These are phyloP conservation scores for Myotisia sp. DNA, from an alignment of 2,329 filamentous ascomycete species.

Conservation along the genomic window DNA sequence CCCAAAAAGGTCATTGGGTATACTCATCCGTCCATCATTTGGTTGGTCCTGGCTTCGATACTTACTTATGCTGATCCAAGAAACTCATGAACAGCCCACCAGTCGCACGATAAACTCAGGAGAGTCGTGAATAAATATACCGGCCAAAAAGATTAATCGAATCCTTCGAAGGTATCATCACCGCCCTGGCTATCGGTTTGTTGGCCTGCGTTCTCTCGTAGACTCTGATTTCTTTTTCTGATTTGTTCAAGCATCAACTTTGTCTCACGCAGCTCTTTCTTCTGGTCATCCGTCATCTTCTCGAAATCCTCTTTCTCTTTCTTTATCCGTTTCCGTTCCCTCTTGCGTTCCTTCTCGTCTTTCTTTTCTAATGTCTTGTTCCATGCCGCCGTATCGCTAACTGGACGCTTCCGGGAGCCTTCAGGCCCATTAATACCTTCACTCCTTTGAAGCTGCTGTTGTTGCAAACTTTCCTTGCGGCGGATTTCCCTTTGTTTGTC, in stretches of 20 bases:
- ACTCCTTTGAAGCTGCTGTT: constrained; percentile 24
- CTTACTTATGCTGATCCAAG: too few relatives aligned
- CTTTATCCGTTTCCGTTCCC: constrained; percentile 51
- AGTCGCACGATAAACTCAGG: too few relatives aligned
- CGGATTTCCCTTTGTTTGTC: constrained; percentile 57
- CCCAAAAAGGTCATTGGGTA: too few relatives aligned
- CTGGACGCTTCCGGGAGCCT: constrained; percentile 38
- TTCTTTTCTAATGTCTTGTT: constrained; percentile 56
- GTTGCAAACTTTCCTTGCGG: constrained; percentile 42
- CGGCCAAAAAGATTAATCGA: constrained; percentile 32
- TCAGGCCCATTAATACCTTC: constrained; percentile 25
- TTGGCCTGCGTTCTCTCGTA: constrained; percentile 10
- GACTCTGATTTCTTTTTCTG: constrained; percentile 24
- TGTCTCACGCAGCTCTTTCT: constrained; percentile 47
- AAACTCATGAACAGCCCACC: too few relatives aligned
- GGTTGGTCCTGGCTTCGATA: too few relatives aligned
- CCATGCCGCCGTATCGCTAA: constrained; percentile 47
- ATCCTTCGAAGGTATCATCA: constrained; percentile 46
- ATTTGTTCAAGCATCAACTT: constrained; percentile 51
- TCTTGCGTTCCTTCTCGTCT: constrained; percentile 45
- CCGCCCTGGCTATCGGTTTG: constrained; percentile 12
- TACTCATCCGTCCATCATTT: too few relatives aligned
- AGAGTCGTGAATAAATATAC: too few relatives aligned
- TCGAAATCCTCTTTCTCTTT: constrained; percentile 49
- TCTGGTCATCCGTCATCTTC: constrained; percentile 58